Evolutionary conservation across 129 eudicot genomes (phyloP), one percentile per base, ranked within the genome.

Genomic region (Saposhnikovia divaricata): DNA sequence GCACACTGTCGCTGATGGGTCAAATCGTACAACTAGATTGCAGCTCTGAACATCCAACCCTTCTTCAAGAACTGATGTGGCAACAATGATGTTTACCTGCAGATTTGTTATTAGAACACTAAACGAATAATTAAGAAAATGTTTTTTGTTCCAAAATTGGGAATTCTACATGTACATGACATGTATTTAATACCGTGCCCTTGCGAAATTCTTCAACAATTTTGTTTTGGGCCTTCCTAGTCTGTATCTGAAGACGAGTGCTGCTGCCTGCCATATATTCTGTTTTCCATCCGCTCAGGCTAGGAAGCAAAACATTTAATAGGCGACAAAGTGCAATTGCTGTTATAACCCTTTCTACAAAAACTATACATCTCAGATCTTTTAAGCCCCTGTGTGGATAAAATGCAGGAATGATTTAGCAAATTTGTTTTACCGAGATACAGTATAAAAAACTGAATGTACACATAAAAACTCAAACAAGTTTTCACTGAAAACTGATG

Each of bases 61-160:
- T 88, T 96, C 99, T 84, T 96, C 99, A 78, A 96, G 98, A 84
- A 96, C 84, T 2, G 99, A 92, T 40, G 99, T 96, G 40, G 99
- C 96, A 78, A 96, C 91, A 72, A 96, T 89, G 27, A 96, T 89
- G 71, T 96, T 88, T 25, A 92, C 95, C 98, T 96, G 86, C 77
- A 27, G 61, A 74, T 42, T 45, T 76, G 18, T 50, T 39, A 4
- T 5, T 18, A 6, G 9, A 34, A 75, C 38, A 53, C 9, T 25
- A 55, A 1, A 21, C 7, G 19, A 51, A 15, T 57, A 9, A 9
- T 61, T 61, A n/a, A 61, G 10, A 61, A 9, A 25, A 61, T 3
- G 12, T 61, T 23, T 23, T 4, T 25, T 61, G 37, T 25, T n/a
- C 5, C 34, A 61, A 61, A 10, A n/a, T 3, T 61, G 23, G 8